Percentiles rank a stretch among this genome's conserved stretches.
phyloP scores from a whole-genome alignment of 2,329 filamentous ascomycete genomes.

The Xylariaceae sp. region DNA sequence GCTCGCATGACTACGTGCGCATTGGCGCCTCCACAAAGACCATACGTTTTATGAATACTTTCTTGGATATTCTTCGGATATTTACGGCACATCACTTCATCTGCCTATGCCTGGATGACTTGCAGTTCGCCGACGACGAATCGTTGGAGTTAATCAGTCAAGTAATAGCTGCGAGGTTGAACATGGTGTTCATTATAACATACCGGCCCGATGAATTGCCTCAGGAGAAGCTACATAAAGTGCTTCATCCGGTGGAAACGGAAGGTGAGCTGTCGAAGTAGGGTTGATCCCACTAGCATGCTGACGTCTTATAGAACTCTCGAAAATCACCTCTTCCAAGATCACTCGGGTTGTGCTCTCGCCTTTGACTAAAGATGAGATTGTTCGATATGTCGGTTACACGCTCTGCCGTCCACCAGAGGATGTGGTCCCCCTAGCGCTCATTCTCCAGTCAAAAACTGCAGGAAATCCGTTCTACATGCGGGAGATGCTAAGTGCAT shows the following conservation, averaged over 20 bases:
- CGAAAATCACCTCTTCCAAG: slow-evolving; percentile 45
- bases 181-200: slow-evolving; percentile 76
- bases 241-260: slow-evolving; percentile 49
- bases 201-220: slow-evolving; percentile 63
- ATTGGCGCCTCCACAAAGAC: slow-evolving; percentile 55
- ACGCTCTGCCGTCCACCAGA: slow-evolving; percentile 71
- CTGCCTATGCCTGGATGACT: slow-evolving; percentile 80
- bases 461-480: slow-evolving; percentile 88
- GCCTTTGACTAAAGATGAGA: slow-evolving; percentile 73
- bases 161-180: slow-evolving; percentile 72
- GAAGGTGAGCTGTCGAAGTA: slow-evolving; percentile 39
- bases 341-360: slow-evolving; percentile 66
- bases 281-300: not conserved
- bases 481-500: slow-evolving; percentile 82
- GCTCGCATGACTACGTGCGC: slow-evolving; percentile 56
- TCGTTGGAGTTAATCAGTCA: slow-evolving; percentile 77
- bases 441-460: slow-evolving; percentile 85
- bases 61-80: slow-evolving; percentile 77
- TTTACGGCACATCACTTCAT: slow-evolving; percentile 81
- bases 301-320: slow-evolving; percentile 35
- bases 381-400: slow-evolving; percentile 73
- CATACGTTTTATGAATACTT: slow-evolving; percentile 78
- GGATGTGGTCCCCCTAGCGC: slow-evolving; percentile 69
- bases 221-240: slow-evolving; percentile 48
- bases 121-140: slow-evolving; percentile 87